These are phyloP conservation scores for Saccharomycopsis sp. DNA, from an alignment of 805 yeast genomes.

Conservation along the genomic window DNA sequence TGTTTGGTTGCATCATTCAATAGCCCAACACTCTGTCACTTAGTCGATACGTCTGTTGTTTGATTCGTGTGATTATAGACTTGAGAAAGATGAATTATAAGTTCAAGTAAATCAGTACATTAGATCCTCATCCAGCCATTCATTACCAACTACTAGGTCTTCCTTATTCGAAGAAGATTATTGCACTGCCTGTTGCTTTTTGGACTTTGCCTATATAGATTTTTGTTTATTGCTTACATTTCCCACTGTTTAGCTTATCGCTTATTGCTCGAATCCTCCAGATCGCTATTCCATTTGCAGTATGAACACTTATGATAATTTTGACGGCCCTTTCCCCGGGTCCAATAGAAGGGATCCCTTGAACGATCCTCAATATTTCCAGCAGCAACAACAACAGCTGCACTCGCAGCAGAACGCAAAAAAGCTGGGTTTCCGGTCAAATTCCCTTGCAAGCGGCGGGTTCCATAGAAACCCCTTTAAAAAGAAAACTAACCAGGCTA, in stretches of 20 bases:
- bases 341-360: constrained; percentile 12
- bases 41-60: no score
- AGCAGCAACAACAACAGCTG: background rate
- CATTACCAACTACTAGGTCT: no score
- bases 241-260: no score
- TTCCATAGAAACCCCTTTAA: constrained; percentile 22
- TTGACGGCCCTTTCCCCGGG: constrained; percentile 12
- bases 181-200: no score
- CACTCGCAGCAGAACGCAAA: background rate
- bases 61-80: no score
- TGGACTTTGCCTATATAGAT: no score
- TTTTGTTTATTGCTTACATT: no score
- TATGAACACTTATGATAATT: background rate
- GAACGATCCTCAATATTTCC: background rate
- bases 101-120: background rate
- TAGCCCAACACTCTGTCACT: no score
- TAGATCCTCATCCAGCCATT: no score
- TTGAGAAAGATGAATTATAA: background rate
- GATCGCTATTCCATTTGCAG: background rate
- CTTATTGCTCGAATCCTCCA: no score
- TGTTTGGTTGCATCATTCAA: no score
- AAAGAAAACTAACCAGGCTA: constrained; percentile 8
- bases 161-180: no score
- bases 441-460: constrained; percentile 15
- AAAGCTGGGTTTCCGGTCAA: constrained; percentile 8